A percentile compares a stretch with the other conserved stretches of the same genome.
Evolutionary conservation across 805 yeast species (phyloP).

Genomic region (Wickerhamiella kurtzmanii): DNA sequence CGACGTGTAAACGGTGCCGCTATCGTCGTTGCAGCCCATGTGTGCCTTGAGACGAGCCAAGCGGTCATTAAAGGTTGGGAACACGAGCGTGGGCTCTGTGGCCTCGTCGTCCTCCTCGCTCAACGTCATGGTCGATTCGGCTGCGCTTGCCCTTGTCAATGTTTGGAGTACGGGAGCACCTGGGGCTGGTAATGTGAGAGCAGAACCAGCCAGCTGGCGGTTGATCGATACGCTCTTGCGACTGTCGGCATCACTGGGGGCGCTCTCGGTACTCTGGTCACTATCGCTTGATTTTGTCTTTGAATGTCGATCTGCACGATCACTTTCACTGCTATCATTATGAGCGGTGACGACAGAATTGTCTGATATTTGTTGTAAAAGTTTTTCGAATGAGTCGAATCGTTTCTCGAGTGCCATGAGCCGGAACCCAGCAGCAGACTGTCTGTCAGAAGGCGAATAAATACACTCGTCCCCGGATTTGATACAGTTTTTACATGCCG

Average conservation of each 20-base stretch:
- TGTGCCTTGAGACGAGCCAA: background rate
- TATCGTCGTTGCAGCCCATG: background rate
- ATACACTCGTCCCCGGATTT: constrained; percentile 67
- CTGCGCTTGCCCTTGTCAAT: background rate
- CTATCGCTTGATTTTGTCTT: background rate
- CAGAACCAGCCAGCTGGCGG: background rate
- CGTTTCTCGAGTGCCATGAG: background rate
- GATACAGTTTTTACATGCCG: constrained; percentile 63
- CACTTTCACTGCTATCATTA: background rate
- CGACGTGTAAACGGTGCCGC: background rate
- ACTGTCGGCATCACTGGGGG: background rate
- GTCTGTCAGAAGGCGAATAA: constrained; percentile 13
- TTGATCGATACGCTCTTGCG: background rate
- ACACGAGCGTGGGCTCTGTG: background rate
- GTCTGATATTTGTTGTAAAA: background rate
- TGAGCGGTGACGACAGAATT: background rate
- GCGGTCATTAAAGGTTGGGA: background rate
- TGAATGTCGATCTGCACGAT: background rate
- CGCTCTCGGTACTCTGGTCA: background rate
- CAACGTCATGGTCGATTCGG: background rate
- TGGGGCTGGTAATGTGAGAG: background rate
- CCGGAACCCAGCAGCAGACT: background rate
- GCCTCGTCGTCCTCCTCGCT: background rate
- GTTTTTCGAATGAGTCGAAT: background rate
- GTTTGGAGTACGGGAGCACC: background rate